Evolutionary conservation across 208 protist genomes (phyloP), one percentile per base, ranked within the genome.

Genomic region (Naegleria lovaniensis): DNA sequence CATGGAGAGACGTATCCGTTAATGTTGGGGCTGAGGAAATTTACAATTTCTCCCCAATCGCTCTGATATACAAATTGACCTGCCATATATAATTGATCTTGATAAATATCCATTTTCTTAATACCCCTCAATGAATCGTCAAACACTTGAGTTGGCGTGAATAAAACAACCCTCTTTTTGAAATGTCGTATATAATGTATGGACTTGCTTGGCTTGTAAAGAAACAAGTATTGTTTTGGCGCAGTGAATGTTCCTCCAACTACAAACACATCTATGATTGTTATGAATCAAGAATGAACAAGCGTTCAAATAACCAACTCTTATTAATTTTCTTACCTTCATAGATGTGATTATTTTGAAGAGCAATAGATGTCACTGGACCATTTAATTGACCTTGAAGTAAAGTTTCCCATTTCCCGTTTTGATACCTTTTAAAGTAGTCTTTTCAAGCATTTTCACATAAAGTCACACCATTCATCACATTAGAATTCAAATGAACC

Each of bases 271-370:
- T 79, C 58, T 75, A 75, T n/a, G 7, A n/a, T n/a, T n/a, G n/a
- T n/a, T 48, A 48, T 48, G 43, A 48, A 9, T 48, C 43, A 48
- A n/a, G n/a, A n/a, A n/a, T n/a, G n/a, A n/a, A n/a, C n/a, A n/a
- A n/a, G n/a, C n/a, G n/a, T n/a, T n/a, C n/a, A n/a, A n/a, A n/a
- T n/a, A n/a, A n/a, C n/a, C n/a, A n/a, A n/a, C n/a, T n/a, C n/a
- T 75, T n/a, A 75, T 75, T n/a, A 75, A 6, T 75, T 4, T 75
- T n/a, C 58, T n/a, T n/a, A 75, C 58, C 67, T 33, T 79, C 67
- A 79, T 79, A 79, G n/a, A 79, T 36, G 36, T 79, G 67, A 79
- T 79, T 79, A 29, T 79, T 79, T 9, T 79, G 67, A 79, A 36
- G 7, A 36, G 29, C 7, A 36, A 36, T 79, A 6, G 16, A 36